Evolutionary conservation across 768 basidiomycete genomes (phyloP), one percentile per base, ranked within the genome.

Genomic region (Tylopilus balloui): DNA sequence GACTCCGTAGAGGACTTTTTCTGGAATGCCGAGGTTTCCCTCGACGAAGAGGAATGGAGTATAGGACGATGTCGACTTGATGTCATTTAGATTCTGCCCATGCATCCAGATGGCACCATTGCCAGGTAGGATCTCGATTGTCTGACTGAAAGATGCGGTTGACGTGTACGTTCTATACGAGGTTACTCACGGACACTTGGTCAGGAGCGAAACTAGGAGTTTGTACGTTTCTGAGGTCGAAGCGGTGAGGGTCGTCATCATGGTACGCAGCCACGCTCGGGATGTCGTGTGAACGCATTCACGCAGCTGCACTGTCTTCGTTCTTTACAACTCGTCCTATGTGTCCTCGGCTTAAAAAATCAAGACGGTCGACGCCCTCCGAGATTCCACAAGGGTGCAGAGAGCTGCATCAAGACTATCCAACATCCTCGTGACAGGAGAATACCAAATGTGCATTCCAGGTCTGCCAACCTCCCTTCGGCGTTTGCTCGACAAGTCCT

Each of bases 41-140:
- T 84, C 78, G 15, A 72, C 54, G 48, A 78, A 70, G 13, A 86
- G 58, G 61, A 84, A 86, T 2, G 84, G 83, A 37, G 68, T 66
- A 10, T 57, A 38, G 3, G 59, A 53, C 3, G 34, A 12, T 24
- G 58, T 66, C 8, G 34, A 25, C 6, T 61, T 61, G 24, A 58
- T 21, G 24, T 41, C 42, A 10, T 47, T 37, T 31, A 56, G 54
- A 11, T 43, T 24, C 12, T 38, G 36, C 8, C 38, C 12, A 21
- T 57, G 38, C 11, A 50, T 55, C 81, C 81, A 85, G 34, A 73
- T 70, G 17, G 72, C 60, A 2, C 74, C 59, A 44, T 75, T 73
- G 1, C 83, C 84, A 15, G 85, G 83, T 28, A 86, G 63, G 47
- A 87, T 73, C 63, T 86, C 85, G 17, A 84, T 62, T 1, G 84